A percentile compares a stretch with the other conserved stretches of the same genome.
Evolutionary conservation across 495 filamentous ascomycete genomes (phyloP).

Genomic region (Neohortaea acidophila): DNA sequence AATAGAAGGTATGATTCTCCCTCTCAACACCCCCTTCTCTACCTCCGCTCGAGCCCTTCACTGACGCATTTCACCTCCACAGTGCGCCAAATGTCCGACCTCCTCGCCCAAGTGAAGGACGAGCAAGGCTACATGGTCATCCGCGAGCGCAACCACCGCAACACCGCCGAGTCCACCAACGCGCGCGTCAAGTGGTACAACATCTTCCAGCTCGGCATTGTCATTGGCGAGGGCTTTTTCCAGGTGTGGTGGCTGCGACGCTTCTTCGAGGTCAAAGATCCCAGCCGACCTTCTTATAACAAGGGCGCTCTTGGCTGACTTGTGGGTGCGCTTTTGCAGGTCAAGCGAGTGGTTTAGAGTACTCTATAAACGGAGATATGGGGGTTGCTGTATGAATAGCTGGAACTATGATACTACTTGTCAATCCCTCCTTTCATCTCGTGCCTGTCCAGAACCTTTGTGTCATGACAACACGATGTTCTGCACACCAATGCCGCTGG

Average conservation of each 20-base stretch:
- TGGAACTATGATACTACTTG: too few species aligned
- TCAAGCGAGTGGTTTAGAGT: constrained; percentile 16
- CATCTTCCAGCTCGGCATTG: constrained; percentile 80
- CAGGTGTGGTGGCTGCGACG: constrained; percentile 99
- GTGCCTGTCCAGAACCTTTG: too few species aligned
- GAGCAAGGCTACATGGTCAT: constrained; percentile 96
- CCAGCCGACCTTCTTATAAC: not conserved
- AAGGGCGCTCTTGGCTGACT: constrained; percentile 14
- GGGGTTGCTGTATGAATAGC: too few species aligned
- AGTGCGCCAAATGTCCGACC: constrained; percentile 75
- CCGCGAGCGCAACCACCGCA: constrained; percentile 86
- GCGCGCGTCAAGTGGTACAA: constrained; percentile 98
- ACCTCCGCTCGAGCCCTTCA: not conserved
- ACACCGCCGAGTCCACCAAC: constrained; percentile 98
- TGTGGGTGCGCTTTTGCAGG: constrained; percentile 5
- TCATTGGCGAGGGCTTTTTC: constrained; percentile 85
- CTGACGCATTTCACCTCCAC: constrained; percentile 10
- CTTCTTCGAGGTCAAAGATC: constrained; percentile 74
- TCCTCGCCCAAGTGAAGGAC: constrained; percentile 83
- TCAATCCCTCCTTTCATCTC: too few species aligned
- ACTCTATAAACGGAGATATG: too few species aligned
- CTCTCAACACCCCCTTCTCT: constrained; percentile 6
- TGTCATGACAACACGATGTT: too few species aligned
- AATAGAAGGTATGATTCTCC: constrained; percentile 50
- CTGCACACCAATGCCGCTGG: too few species aligned